Conservation (phyloP, 345 rosid genomes). For the Aquilaria malaccensis region DNA sequence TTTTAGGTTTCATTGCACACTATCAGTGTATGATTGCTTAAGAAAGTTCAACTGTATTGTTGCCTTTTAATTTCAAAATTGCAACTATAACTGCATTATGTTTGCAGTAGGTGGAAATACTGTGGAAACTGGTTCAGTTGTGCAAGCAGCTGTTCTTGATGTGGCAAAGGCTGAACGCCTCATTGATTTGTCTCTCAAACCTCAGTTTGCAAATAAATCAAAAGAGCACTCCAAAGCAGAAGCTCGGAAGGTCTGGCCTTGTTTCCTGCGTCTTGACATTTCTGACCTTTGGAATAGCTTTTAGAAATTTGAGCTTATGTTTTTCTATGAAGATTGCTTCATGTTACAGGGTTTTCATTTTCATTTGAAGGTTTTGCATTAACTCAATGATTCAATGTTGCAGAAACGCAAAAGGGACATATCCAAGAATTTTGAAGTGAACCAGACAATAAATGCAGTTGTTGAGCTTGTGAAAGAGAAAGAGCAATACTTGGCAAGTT, state of each 20-base stretch:
- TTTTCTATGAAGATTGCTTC: not conserved
- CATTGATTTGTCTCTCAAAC: constrained; percentile 82
- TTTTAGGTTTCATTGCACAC: constrained; percentile 76
- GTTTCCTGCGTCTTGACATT: constrained; percentile 3
- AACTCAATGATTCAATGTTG: constrained; percentile 14
- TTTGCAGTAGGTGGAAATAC: constrained; percentile 58
- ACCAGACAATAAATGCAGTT: constrained; percentile 63
- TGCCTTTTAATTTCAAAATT: not conserved
- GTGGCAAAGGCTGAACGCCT: constrained; percentile 71
- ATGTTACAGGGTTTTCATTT: not conserved
- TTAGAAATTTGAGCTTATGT: not conserved
- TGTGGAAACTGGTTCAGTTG: constrained; percentile 47
- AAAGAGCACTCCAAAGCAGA: constrained; percentile 29
- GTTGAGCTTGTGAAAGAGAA: constrained; percentile 98
- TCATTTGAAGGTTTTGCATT: constrained; percentile 8
- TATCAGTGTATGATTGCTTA: constrained; percentile 56
- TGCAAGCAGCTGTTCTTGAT: constrained; percentile 80
- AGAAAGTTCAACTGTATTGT: not conserved
- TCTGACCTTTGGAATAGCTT: constrained; percentile 5
- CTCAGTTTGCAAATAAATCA: constrained; percentile 43
- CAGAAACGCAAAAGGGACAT: constrained; percentile 76
- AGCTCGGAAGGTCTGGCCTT: constrained; percentile 45
- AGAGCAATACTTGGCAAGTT: constrained; percentile 87
- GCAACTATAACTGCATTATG: constrained; percentile 10
- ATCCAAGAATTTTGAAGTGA: constrained; percentile 57